Base-by-base conservation (phyloP, 2,329 filamentous ascomycete genomes). In the Trichoderma sp. region DNA sequence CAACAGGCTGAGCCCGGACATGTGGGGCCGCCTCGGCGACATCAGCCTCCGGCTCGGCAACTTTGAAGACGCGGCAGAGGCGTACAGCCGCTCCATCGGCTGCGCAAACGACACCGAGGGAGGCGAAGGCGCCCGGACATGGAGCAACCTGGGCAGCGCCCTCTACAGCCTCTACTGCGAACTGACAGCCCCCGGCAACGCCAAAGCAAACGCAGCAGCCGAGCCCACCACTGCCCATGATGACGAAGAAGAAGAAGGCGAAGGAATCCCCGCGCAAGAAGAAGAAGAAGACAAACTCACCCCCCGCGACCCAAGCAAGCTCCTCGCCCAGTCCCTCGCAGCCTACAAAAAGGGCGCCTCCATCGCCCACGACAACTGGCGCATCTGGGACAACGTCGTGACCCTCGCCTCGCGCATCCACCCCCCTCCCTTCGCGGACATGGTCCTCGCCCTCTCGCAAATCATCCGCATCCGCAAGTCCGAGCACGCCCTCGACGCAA, bases 381-480 rank as follows among this genome's bases (percentile, higher is more conserved):
- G 92, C 70, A 97, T 99, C 75, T 98, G 94, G 94, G 92, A 96
- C 74, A 99, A 99, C 72, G 90, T 98, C 17, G 85, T 99, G 65
- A 95, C 93, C 0, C 88, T 98, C 24, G 90, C 91, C 0, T 87
- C 91, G 0, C 90, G 92, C 1, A 85, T 95, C 30, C 83, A 83
- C 0, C 93, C 94, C 0, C 89, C 91, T 0, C 87, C 90, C 0
- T 88, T 92, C 73, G 76, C 81, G 0, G 92, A 97, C 67, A 86
- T 97, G 58, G 80, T 97, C 39, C 82, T 89, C 5, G 92, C 92
- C 0, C 84, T 95, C 66, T 85, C 84, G 47, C 87, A 89, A 67
- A 83, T 98, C 59, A 86, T 97, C 62, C 87, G 90, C 26, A 86
- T 98, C 45, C 88, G 91, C 47, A 83, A 88, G 48, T 89, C 90